A percentile compares a stretch with the other conserved stretches of the same genome.
Evolutionary conservation across 2,329 filamentous ascomycete genomes (phyloP).

Genomic region (Xylaria sp.): DNA sequence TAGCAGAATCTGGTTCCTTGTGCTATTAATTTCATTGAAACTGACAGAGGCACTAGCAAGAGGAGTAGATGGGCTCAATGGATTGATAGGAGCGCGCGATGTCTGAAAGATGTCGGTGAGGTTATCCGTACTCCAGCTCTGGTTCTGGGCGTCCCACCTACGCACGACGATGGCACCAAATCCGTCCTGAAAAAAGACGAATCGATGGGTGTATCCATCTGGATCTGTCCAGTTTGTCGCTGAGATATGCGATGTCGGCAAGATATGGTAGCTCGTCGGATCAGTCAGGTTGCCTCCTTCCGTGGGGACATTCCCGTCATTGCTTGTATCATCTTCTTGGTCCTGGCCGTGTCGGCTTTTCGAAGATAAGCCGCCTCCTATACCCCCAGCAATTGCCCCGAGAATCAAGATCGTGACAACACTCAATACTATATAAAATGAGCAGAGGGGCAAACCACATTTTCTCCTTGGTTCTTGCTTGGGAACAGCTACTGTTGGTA

Average conservation of each 20-base stretch:
- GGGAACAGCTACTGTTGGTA: background rate
- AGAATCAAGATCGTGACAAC: conserved; percentile 1
- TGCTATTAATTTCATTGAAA: background rate
- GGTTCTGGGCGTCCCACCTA: conserved; percentile 37
- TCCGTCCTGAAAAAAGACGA: conserved; percentile 38
- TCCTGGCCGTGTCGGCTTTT: background rate
- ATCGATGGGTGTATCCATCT: conserved; percentile 26
- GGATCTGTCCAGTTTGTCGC: conserved; percentile 39
- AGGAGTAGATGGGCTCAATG: conserved; percentile 31
- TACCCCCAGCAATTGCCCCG: conserved; percentile 32
- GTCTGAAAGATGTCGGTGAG: conserved; percentile 31
- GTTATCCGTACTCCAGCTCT: conserved; percentile 37
- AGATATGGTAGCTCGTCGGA: background rate
- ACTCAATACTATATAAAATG: conserved; percentile 26
- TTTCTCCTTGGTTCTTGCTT: background rate
- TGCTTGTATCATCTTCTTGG: background rate
- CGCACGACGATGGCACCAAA: conserved; percentile 32
- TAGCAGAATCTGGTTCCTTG: conserved; percentile 28
- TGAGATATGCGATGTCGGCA: conserved; percentile 31
- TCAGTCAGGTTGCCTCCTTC: background rate
- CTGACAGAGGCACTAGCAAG: conserved; percentile 34
- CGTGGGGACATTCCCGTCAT: background rate
- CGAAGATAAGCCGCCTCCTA: conserved; percentile 10
- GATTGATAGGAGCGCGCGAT: conserved; percentile 31
- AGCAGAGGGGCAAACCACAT: conserved; percentile 28